Percentiles rank a stretch among this genome's conserved stretches.
Evolutionary conservation across 148 eudicot genomes (phyloP).

Genomic region (Nepenthes mirabilis): DNA sequence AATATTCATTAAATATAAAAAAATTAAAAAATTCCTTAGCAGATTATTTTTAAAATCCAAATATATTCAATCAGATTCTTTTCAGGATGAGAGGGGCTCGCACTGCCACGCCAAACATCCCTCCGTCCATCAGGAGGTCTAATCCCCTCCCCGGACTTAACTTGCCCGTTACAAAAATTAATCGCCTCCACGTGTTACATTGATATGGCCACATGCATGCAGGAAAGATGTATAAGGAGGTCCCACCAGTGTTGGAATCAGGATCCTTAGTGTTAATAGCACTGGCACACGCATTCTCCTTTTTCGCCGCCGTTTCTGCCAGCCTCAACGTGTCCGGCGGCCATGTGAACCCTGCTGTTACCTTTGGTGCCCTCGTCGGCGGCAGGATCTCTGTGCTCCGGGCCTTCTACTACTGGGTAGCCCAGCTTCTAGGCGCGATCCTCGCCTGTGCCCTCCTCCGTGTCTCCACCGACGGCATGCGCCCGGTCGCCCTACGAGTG

Average conservation of each 20-base stretch:
- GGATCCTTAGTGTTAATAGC: slow-evolving; percentile 44
- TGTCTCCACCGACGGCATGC: slow-evolving; percentile 64
- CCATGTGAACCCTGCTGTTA: slow-evolving; percentile 80
- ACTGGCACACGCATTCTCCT: slow-evolving; percentile 52
- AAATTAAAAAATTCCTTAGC: too few relatives aligned
- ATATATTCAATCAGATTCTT: too few relatives aligned
- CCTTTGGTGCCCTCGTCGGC: slow-evolving; percentile 81
- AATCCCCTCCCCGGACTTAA: too few relatives aligned
- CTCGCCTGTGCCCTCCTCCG: slow-evolving; percentile 53
- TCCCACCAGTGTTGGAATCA: slow-evolving; percentile 26
- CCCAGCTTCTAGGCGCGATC: slow-evolving; percentile 71
- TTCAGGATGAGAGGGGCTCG: too few relatives aligned
- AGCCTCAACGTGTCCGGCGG: slow-evolving; percentile 83
- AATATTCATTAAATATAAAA: too few relatives aligned
- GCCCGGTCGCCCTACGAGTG: slow-evolving; percentile 8
- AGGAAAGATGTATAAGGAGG: slow-evolving; percentile 54
- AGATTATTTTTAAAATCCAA: too few relatives aligned
- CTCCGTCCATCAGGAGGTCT: too few relatives aligned
- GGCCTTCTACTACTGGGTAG: slow-evolving; percentile 74
- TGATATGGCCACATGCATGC: slow-evolving; percentile 2
- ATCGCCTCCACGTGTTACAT: too few relatives aligned
- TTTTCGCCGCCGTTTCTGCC: slow-evolving; percentile 76
- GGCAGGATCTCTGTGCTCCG: slow-evolving; percentile 72
- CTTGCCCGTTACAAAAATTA: too few relatives aligned
- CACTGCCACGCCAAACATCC: too few relatives aligned